Conservation (phyloP, 2,329 filamentous ascomycete species). For the Zopfia rhizophila region DNA sequence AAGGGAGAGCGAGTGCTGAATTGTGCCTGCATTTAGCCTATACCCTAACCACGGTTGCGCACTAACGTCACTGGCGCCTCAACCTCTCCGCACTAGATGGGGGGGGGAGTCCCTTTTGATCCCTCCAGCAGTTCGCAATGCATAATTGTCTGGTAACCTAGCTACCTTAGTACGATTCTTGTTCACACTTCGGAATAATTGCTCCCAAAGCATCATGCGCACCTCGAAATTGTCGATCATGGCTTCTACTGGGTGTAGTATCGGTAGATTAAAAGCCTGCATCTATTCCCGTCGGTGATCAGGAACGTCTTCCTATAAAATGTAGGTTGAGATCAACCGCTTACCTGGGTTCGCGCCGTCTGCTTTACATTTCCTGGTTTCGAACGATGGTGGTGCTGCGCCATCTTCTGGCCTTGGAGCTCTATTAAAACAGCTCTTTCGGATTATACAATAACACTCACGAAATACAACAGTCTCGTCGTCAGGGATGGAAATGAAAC, state of each 20-base stretch:
- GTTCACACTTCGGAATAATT: conserved; percentile 22
- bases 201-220: too few species aligned
- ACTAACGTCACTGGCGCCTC: too few species aligned
- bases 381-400: conserved; percentile 11
- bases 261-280: conserved; percentile 30
- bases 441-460: conserved; percentile 22
- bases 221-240: conserved; percentile 17
- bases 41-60: too few species aligned
- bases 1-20: too few species aligned
- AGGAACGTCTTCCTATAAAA: conserved; percentile 24
- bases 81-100: too few species aligned
- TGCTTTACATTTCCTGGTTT: neutral
- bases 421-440: conserved; percentile 11
- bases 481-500: conserved; percentile 28
- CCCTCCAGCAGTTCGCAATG: too few species aligned
- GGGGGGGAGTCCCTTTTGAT: too few species aligned
- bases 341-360: conserved; percentile 5
- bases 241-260: conserved; percentile 22
- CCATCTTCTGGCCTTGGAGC: conserved; percentile 15
- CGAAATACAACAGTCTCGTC: conserved; percentile 16
- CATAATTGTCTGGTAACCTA: too few species aligned
- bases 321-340: conserved; percentile 9
- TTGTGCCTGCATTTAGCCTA: too few species aligned
- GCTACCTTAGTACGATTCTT: too few species aligned
- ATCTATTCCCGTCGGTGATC: conserved; percentile 11